Percentiles rank a stretch among this genome's conserved stretches.
phyloP scores from a whole-genome alignment of 2,329 filamentous ascomycete species.

The Cladophialophora carrionii region DNA sequence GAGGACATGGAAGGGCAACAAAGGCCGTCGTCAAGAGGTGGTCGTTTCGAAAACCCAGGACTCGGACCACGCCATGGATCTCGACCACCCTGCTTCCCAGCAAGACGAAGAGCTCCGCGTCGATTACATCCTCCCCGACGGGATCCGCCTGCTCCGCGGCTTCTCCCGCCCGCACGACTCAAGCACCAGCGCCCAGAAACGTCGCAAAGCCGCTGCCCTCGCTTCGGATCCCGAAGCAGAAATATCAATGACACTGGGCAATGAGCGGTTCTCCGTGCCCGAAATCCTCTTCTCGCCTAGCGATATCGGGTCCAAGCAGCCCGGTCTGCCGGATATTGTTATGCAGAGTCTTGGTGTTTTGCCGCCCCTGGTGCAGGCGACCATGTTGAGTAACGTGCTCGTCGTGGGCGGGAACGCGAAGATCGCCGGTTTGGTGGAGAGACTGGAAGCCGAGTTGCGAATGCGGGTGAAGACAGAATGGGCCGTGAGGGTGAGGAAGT shows the following conservation, averaged over 20 bases:
- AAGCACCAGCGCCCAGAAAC: slow-evolving; percentile 57
- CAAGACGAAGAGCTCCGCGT: slow-evolving; percentile 62
- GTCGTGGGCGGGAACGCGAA: slow-evolving; percentile 85
- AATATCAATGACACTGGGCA: slow-evolving; percentile 82
- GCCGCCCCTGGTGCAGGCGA: slow-evolving; percentile 81
- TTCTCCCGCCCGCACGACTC: slow-evolving; percentile 78
- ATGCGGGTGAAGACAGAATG: slow-evolving; percentile 75
- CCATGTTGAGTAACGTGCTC: slow-evolving; percentile 81
- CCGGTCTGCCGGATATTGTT: slow-evolving; percentile 80
- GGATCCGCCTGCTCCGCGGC: slow-evolving; percentile 65
- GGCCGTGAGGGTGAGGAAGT: slow-evolving; percentile 71
- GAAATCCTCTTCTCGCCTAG: slow-evolving; percentile 85
- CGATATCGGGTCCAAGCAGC: slow-evolving; percentile 82
- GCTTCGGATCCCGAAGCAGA: slow-evolving; percentile 61
- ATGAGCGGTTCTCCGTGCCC: slow-evolving; percentile 88
- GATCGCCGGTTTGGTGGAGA: slow-evolving; percentile 78
- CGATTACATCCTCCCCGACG: slow-evolving; percentile 91
- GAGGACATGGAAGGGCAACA: slow-evolving; percentile 76
- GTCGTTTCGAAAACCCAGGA: slow-evolving; percentile 47
- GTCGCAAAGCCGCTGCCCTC: slow-evolving; percentile 54
- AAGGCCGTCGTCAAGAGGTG: slow-evolving; percentile 42
- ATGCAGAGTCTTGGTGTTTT: slow-evolving; percentile 74
- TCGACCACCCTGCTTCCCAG: slow-evolving; percentile 40
- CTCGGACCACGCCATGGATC: slow-evolving; percentile 52
- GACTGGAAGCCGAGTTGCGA: slow-evolving; percentile 72